Evolutionary conservation across 2,329 filamentous ascomycete genomes (phyloP).

Genomic region (Fusarium agapanthi): DNA sequence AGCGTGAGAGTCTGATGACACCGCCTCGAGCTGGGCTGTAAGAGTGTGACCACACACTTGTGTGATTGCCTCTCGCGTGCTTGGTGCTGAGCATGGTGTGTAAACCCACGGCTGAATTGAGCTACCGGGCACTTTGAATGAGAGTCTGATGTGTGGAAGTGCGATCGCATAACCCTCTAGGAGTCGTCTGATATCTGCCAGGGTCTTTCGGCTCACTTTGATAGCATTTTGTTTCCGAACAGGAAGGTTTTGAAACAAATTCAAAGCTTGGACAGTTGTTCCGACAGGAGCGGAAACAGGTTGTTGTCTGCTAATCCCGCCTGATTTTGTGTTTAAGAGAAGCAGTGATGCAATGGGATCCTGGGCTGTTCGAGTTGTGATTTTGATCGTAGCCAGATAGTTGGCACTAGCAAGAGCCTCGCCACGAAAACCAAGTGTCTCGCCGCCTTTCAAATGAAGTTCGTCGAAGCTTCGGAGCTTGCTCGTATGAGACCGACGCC

Average conservation of each 20-base stretch:
- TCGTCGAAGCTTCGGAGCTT: constrained; percentile 74
- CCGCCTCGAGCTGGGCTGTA: constrained; percentile 62
- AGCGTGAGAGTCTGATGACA: constrained; percentile 41
- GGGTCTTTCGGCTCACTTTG: constrained; percentile 65
- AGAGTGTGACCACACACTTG: constrained; percentile 69
- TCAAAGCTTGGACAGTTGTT: constrained; percentile 69
- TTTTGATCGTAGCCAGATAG: constrained; percentile 64
- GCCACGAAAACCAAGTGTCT: constrained; percentile 78
- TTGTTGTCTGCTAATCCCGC: constrained; percentile 44
- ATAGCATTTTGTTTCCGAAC: constrained; percentile 68
- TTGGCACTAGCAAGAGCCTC: constrained; percentile 75
- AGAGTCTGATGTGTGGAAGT: constrained; percentile 68
- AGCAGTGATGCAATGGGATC: constrained; percentile 66
- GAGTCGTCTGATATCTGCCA: constrained; percentile 66
- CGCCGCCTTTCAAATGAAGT: constrained; percentile 62
- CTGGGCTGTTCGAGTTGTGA: constrained; percentile 70
- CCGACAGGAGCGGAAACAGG: constrained; percentile 67
- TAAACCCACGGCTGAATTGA: constrained; percentile 67
- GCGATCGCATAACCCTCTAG: constrained; percentile 73
- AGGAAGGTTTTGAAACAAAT: constrained; percentile 68
- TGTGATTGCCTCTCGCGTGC: constrained; percentile 65
- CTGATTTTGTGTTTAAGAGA: constrained; percentile 49
- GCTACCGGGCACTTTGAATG: constrained; percentile 66
- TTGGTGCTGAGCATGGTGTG: constrained; percentile 60
- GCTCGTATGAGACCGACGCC: constrained; percentile 76